Evolutionary conservation across 495 filamentous ascomycete genomes (phyloP).

Genomic region (Tuber borchii): DNA sequence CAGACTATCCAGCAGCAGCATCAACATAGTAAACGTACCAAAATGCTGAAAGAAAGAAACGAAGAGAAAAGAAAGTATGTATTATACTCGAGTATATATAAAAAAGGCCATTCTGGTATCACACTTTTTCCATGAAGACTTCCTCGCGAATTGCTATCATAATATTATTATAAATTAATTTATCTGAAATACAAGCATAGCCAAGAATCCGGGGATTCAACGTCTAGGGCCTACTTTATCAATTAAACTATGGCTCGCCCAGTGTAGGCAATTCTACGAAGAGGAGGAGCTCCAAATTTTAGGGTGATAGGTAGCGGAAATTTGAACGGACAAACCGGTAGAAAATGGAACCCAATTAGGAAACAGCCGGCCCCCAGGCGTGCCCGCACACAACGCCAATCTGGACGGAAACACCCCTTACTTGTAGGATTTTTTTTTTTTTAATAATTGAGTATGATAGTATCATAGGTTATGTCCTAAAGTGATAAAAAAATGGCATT

Average conservation of each 20-base stretch:
- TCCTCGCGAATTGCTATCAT: no score
- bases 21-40: no score
- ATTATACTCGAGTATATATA: no score
- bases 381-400: neutral
- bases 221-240: neutral
- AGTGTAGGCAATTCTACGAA: neutral
- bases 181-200: no score
- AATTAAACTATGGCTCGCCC: neutral
- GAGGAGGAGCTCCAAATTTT: neutral
- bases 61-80: no score
- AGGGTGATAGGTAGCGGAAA: neutral
- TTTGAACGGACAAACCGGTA: no score
- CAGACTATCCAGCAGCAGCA: no score
- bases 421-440: neutral
- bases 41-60: no score
- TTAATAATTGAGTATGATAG: neutral
- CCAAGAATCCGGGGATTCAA: neutral
- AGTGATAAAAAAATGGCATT: neutral
- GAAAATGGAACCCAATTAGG: neutral
- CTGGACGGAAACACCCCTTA: neutral
- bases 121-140: no score
- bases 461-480: neutral
- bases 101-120: neutral
- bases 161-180: no score
- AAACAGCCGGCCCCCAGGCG: neutral